Evolutionary conservation across 1,284 basidiomycete species (phyloP).

Genomic region (Ustilago xerochloae): DNA sequence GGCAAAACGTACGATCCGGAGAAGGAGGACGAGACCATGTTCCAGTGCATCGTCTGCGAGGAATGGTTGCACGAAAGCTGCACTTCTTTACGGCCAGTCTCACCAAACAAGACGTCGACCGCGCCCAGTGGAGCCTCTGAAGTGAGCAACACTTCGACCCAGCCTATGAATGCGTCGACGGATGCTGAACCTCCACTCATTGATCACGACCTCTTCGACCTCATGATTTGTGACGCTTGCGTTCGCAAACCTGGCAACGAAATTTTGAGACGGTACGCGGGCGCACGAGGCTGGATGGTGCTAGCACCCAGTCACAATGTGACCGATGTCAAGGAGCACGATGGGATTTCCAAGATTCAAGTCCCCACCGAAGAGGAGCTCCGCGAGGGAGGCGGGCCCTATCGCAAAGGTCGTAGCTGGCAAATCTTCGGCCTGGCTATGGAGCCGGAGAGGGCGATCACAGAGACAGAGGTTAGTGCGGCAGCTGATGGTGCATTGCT

Average conservation of each 20-base stretch:
- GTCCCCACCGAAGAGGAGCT: constrained; percentile 43
- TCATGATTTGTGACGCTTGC: constrained; percentile 64
- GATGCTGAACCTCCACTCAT: constrained; percentile 48
- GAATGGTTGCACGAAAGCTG: constrained; percentile 70
- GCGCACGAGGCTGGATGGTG: constrained; percentile 55
- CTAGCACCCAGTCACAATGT: constrained; percentile 27
- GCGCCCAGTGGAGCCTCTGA: neutral
- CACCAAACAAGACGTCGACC: neutral
- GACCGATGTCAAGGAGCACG: constrained; percentile 13
- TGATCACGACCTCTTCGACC: constrained; percentile 59
- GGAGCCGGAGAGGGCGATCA: constrained; percentile 30
- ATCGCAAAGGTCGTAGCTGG: constrained; percentile 33
- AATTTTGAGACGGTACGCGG: constrained; percentile 53
- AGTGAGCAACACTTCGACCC: neutral
- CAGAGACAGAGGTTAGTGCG: constrained; percentile 25
- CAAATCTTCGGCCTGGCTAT: constrained; percentile 45
- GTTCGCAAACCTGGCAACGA: constrained; percentile 45
- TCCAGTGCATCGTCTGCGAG: constrained; percentile 69
- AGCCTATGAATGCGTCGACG: neutral
- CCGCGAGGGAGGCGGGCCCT: constrained; percentile 15
- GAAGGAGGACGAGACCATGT: constrained; percentile 69
- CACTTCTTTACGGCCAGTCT: constrained; percentile 46
- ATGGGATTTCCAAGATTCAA: constrained; percentile 30
- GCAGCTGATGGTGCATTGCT: constrained; percentile 37
- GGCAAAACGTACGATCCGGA: constrained; percentile 69